A percentile compares a stretch with the other conserved stretches of the same genome.
phyloP scores from a whole-genome alignment of 768 basidiomycete species.

The Auriculariales sp. region DNA sequence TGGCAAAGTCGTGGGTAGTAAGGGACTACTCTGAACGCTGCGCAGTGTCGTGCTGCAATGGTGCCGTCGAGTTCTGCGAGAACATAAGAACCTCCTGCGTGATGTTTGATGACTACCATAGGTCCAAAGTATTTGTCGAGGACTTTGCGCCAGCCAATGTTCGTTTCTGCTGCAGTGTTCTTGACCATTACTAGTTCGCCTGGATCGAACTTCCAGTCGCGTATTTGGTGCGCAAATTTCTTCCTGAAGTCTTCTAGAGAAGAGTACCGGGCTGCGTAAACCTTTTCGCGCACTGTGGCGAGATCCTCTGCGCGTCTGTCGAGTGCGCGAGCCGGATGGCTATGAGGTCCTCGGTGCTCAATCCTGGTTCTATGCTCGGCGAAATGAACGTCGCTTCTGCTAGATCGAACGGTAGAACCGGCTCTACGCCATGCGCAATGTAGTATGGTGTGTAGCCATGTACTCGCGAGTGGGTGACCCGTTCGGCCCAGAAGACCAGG shows the following conservation, averaged over 20 bases:
- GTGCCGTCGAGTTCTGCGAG: slow-evolving; percentile 11
- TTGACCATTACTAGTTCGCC: slow-evolving; percentile 21
- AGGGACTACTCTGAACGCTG: slow-evolving; percentile 5
- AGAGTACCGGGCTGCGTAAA: slow-evolving; percentile 10
- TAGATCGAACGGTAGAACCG: slow-evolving; percentile 12
- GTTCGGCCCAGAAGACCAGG: slow-evolving; percentile 23
- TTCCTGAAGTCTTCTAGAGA: slow-evolving; percentile 15
- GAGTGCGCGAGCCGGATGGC: slow-evolving; percentile 3
- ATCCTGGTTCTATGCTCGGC: neutral
- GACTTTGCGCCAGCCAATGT: slow-evolving; percentile 15
- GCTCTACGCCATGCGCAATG: slow-evolving; percentile 8
- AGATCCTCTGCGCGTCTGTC: slow-evolving; percentile 6
- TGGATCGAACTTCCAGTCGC: slow-evolving; percentile 13
- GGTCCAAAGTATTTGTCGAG: slow-evolving; percentile 23
- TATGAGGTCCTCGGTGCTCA: slow-evolving; percentile 9
- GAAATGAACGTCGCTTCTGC: slow-evolving; percentile 9
- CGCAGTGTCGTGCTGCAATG: slow-evolving; percentile 1
- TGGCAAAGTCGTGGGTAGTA: neutral
- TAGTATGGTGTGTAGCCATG: slow-evolving; percentile 19
- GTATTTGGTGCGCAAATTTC: slow-evolving; percentile 8
- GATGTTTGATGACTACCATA: slow-evolving; percentile 17
- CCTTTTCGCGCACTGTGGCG: slow-evolving; percentile 5
- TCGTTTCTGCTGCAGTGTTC: slow-evolving; percentile 19
- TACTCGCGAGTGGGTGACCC: slow-evolving; percentile 14
- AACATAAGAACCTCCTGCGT: slow-evolving; percentile 8